Evolutionary conservation across 495 filamentous ascomycete species (phyloP), one percentile per base, ranked within the genome.

Genomic region (Pseudomonodictys pantanalensis): DNA sequence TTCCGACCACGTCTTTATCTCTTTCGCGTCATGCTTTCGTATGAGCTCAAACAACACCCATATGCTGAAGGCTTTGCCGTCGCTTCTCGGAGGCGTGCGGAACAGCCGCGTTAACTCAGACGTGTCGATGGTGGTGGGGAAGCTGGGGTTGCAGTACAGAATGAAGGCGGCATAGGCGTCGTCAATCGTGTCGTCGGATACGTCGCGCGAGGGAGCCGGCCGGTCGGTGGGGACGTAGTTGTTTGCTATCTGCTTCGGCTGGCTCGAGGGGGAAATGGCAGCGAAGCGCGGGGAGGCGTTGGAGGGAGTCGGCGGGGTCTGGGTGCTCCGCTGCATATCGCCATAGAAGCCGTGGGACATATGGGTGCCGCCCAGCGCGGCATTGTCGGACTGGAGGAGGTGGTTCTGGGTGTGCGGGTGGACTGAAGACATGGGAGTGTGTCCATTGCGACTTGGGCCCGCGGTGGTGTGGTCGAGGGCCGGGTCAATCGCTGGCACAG

Each of bases 1-100:
- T 70, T 95, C 86, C 26, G 90, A 89, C 93, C 93, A 98, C 2
- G 93, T 98, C 75, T 95, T 97, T 68, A 98, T 84, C 69, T 96
- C 90, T 71, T 92, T 95, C 20, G 73, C 76, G 55, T 97, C 89
- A 29, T 95, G 78, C 68, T 87, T 87, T 47, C 82, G 78, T 67
- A 98, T 92, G 48, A 98, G 79, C 56, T 90, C 83, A 69, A 87
- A 95, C 25, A 97, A 69, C n/a, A 76, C 79, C 65, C 81, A 95
- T 2, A 90, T 87, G 68, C 86, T 92, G 70, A 97, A 98, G 57
- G 78, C 88, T 25, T 96, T 96, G 53, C 90, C 91, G 68, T 93
- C 93, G 65, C 91, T 96, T 67, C 88, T 92, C 1, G 93, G 93
- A 1, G 91, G 91, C 22, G 77, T 83, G 25, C 89, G 81, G 72